Percentiles rank a stretch among this genome's conserved stretches.
phyloP scores from a whole-genome alignment of 768 basidiomycete species.

The Kwoniella sp. region DNA sequence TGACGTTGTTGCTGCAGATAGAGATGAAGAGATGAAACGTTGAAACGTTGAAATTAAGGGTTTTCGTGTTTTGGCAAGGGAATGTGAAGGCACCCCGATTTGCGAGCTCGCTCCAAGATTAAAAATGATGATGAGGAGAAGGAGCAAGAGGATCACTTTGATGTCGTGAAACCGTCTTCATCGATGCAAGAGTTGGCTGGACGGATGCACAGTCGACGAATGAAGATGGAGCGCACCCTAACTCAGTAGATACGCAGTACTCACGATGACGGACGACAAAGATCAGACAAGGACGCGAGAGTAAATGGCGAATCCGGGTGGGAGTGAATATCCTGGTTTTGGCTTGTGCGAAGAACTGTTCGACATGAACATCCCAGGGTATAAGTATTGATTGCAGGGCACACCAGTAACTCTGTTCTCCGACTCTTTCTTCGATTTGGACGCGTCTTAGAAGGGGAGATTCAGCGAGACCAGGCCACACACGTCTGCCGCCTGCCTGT shows the following conservation, averaged over 20 bases:
- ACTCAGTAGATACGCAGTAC: not conserved
- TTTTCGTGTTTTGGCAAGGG: not conserved
- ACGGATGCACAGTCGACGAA: not conserved
- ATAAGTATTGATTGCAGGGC: not conserved
- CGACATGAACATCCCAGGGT: not conserved
- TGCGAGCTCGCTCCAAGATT: not conserved
- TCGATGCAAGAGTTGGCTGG: not conserved
- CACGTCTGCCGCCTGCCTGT: no score
- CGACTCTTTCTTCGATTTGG: not conserved
- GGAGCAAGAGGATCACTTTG: no score
- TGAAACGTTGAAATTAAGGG: not conserved
- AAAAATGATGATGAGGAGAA: not conserved
- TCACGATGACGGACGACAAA: not conserved
- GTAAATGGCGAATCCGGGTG: no score
- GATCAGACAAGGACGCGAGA: no score
- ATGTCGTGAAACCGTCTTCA: no score
- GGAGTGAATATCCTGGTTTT: no score
- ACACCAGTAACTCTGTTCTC: not conserved
- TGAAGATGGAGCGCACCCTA: not conserved
- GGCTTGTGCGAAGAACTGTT: no score
- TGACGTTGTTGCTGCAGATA: not conserved
- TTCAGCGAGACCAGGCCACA: no score
- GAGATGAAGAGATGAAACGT: not conserved
- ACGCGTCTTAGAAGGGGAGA: no score
- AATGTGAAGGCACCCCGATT: slow-evolving; percentile 3